These are phyloP conservation scores for Eucalyptus camaldulensis DNA, from an alignment of 345 rosid genomes.

Conservation along the genomic window DNA sequence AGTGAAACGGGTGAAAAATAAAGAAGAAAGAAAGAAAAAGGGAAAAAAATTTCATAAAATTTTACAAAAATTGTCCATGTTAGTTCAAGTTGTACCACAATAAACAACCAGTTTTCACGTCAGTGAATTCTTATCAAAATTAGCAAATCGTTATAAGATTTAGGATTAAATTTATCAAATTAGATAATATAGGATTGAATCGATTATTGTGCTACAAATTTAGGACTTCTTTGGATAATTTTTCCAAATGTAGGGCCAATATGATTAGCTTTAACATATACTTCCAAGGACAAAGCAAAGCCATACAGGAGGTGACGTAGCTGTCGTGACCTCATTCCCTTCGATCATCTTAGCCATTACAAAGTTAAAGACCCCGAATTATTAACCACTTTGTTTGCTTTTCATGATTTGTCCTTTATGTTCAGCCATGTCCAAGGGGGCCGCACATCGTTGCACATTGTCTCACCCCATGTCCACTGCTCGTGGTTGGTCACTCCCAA, in stretches of 20 bases:
- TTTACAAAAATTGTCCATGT: neutral
- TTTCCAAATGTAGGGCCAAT: no score
- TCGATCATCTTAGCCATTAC: neutral
- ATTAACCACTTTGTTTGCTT: neutral
- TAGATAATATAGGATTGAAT: neutral
- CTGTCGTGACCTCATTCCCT: neutral
- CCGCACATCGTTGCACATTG: neutral
- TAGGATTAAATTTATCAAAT: neutral
- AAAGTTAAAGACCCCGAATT: neutral
- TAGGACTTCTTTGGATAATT: neutral
- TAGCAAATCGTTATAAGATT: fast-evolving
- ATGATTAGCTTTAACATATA: neutral
- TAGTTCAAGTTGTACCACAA: fast-evolving
- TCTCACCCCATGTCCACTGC: neutral
- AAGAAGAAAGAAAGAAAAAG: neutral
- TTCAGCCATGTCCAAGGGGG: neutral
- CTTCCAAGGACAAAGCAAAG: neutral
- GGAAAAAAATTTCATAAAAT: neutral
- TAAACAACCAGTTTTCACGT: fast-evolving
- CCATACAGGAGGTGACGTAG: neutral
- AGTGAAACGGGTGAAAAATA: neutral
- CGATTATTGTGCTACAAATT: neutral
- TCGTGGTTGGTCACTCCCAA: neutral
- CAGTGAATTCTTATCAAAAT: fast-evolving
- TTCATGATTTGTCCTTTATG: neutral